phyloP scores from a whole-genome alignment of 2,329 filamentous ascomycete genomes.

The Xylogone sp. region DNA sequence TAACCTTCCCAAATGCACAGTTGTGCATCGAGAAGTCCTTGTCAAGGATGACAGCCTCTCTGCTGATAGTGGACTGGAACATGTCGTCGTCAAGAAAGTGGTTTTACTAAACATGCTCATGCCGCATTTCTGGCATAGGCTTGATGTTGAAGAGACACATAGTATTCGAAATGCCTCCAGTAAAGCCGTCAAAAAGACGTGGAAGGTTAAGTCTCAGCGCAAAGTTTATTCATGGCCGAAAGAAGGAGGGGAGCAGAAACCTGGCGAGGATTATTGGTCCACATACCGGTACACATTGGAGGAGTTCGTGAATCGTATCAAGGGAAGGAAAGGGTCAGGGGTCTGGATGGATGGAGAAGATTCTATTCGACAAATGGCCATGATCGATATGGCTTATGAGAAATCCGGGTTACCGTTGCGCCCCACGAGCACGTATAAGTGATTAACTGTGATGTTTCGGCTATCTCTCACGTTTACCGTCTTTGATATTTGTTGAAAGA shows the following conservation, averaged over 20 bases:
- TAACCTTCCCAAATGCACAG: conserved; percentile 18
- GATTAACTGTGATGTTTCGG: too few relatives aligned
- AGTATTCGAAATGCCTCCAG: conserved; percentile 8
- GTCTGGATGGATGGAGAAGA: conserved; percentile 36
- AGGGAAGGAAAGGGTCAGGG: conserved; percentile 29
- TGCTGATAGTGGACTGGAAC: conserved; percentile 11
- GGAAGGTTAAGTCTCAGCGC: conserved; percentile 13
- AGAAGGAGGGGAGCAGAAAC: not conserved
- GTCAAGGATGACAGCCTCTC: conserved; percentile 45
- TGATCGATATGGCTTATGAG: conserved; percentile 41
- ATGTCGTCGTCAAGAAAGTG: conserved; percentile 14
- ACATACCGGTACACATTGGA: conserved; percentile 42
- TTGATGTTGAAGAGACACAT: conserved; percentile 15
- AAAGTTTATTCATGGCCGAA: conserved; percentile 17
- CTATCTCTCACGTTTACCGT: too few relatives aligned
- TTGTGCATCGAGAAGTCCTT: conserved; percentile 44
- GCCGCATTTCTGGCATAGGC: conserved; percentile 17
- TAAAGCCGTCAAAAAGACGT: conserved; percentile 12
- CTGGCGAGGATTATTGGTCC: conserved; percentile 34
- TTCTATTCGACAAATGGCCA: conserved; percentile 37
- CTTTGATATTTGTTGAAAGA: too few relatives aligned
- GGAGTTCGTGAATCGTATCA: conserved; percentile 40
- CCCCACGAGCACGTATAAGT: conserved; percentile 12
- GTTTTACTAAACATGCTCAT: conserved; percentile 14
- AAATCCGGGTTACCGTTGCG: conserved; percentile 32